Base-by-base conservation (phyloP, 2,329 filamentous ascomycete species). In the Aspergillus viridinutans region DNA sequence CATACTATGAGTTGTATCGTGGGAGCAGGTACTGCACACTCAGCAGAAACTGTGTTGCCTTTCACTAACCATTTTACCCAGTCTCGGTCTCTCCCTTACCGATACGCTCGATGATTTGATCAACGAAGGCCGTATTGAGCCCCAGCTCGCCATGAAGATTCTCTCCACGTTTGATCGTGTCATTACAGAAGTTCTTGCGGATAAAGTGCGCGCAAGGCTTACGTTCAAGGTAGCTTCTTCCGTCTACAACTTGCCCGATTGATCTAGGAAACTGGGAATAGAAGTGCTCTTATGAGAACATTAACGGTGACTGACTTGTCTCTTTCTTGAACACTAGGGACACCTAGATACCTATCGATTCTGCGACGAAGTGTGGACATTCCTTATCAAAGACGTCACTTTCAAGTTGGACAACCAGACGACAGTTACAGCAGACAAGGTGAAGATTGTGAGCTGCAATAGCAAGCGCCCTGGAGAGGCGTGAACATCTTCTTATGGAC, bases 291-390 rank as follows among this genome's bases (percentile, higher is more conserved):
- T 35, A 26, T 48, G 8, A 14, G 17, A 32, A 29, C 6, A 20
- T 48, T 38, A 17, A 54, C 51, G 2, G 20, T 56, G 20, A 56
- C 59, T 70, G 51, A 68, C 57, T 53, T 40, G 40, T n/a, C 45
- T 45, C 52, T 40, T 48, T 53, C 51, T 55, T 52, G 10, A 55
- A 49, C 67, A 35, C 26, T 53, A 97, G 93, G 94, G 94, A 50
- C 94, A 95, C 72, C 87, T 99, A 61, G 92, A 97, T 74, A 97
- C 94, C 17, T 99, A 99, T 80, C 89, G 94, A 66, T 99, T 99
- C 83, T 99, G 94, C 80, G 94, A 99, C 77, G 94, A 99, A 79
- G 94, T 99, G 58, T 99, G 94, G 94, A 99, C 94, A 1, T 99
- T 99, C 75, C 84, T 99, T 57, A 96, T 99, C 77, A 97, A 97